Conservation (phyloP, 1,284 basidiomycete genomes). For the Vanrija humicola region DNA sequence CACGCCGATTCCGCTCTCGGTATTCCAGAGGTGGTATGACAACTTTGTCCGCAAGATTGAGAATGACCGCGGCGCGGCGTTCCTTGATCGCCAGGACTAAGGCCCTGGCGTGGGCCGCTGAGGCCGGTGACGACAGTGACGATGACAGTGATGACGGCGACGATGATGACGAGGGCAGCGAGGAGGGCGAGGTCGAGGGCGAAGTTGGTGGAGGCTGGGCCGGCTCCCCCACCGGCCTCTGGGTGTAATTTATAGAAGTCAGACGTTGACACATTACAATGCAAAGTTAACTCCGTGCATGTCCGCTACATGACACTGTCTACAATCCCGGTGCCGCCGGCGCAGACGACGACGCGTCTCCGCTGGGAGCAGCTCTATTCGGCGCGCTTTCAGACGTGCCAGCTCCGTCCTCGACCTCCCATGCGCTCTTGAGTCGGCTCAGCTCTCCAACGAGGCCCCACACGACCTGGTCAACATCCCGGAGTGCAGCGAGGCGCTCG, state of each 20-base stretch:
- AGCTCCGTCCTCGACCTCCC: conserved; percentile 29
- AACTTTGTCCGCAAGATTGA: conserved; percentile 68
- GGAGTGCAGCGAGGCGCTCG: conserved; percentile 69
- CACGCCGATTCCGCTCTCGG: conserved; percentile 65
- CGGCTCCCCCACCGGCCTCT: no score
- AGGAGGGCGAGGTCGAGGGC: no score
- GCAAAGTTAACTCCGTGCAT: neutral
- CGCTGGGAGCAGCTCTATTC: no score
- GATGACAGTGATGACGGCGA: no score
- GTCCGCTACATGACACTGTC: neutral
- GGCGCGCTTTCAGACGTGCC: no score
- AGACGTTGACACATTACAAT: no score
- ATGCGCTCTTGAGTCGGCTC: conserved; percentile 63
- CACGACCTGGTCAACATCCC: conserved; percentile 66
- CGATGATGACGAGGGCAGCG: no score
- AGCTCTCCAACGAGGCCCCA: conserved; percentile 71
- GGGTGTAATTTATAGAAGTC: no score
- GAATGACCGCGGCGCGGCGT: conserved; percentile 62
- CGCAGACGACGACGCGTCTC: neutral
- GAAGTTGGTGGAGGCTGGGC: no score
- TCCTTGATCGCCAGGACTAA: conserved; percentile 66
- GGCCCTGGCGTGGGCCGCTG: no score
- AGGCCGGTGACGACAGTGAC: no score
- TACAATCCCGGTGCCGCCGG: neutral
- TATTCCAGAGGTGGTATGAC: conserved; percentile 79